Conservation (phyloP, 768 basidiomycete species). For the Boletus subparvulus region DNA sequence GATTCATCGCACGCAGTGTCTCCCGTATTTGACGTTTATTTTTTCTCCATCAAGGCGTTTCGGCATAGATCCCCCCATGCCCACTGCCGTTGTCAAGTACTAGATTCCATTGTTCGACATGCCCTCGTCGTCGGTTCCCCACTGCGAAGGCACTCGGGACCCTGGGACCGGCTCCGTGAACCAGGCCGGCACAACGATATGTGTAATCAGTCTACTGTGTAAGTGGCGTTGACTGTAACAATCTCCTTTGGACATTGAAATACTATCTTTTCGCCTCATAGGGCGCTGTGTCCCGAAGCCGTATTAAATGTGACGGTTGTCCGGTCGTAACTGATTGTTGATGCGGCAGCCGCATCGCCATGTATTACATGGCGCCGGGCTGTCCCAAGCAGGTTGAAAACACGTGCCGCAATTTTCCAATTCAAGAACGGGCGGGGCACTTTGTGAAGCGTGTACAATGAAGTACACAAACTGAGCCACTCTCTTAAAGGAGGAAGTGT, state of each 20-base stretch:
- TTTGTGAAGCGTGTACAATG: neutral
- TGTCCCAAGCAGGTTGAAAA: neutral
- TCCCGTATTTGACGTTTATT: constrained; percentile 1
- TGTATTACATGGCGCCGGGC: neutral
- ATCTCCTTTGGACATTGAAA: neutral
- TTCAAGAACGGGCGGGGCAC: neutral
- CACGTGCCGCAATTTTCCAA: neutral
- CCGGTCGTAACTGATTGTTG: neutral
- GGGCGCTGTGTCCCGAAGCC: neutral
- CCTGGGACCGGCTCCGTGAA: constrained; percentile 6
- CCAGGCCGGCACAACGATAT: neutral
- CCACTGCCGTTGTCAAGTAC: neutral
- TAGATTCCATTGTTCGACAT: neutral
- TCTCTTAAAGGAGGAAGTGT: neutral
- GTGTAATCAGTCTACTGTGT: no score
- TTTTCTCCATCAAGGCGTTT: constrained; percentile 4
- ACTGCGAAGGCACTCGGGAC: neutral
- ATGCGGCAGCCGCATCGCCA: neutral
- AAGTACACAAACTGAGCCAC: neutral
- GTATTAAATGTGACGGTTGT: neutral
- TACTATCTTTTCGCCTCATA: neutral
- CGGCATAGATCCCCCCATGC: constrained; percentile 10
- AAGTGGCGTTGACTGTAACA: neutral
- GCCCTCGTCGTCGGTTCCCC: constrained; percentile 4
- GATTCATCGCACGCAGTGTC: constrained; percentile 7